A percentile compares a stretch with the other conserved stretches of the same genome.
Evolutionary conservation across 352 stramenopile genomes (phyloP).

Genomic region (Phytophthora pini): DNA sequence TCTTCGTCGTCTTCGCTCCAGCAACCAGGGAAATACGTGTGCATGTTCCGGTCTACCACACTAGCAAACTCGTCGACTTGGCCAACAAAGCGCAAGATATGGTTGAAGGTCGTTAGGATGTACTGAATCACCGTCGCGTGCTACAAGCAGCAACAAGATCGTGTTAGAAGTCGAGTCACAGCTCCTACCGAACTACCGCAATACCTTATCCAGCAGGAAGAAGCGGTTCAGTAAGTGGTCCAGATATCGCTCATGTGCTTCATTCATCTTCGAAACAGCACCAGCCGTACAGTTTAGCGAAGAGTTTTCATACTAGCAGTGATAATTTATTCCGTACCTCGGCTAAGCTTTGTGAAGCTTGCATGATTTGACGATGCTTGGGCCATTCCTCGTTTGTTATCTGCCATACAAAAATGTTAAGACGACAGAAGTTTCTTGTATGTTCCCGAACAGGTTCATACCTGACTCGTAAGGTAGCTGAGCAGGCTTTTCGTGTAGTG

Average conservation of each 20-base stretch:
- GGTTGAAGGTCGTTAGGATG: conserved; percentile 77
- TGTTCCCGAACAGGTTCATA: conserved; percentile 29
- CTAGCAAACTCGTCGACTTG: conserved; percentile 62
- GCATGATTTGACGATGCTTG: conserved; percentile 22
- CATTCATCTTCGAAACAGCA: conserved; percentile 56
- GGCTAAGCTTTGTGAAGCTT: conserved; percentile 31
- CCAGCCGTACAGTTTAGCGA: neutral
- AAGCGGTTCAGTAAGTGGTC: conserved; percentile 70
- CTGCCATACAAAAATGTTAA: conserved; percentile 16
- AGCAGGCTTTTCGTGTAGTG: conserved; percentile 78
- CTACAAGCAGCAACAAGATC: conserved; percentile 27
- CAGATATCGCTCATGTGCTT: conserved; percentile 65
- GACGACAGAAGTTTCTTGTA: conserved; percentile 5
- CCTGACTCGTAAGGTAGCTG: conserved; percentile 74
- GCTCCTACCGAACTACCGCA: neutral
- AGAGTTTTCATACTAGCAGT: neutral
- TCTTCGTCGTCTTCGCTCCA: conserved; percentile 6
- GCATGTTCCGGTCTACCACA: conserved; percentile 53
- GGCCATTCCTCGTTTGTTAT: conserved; percentile 37
- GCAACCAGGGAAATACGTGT: conserved; percentile 38
- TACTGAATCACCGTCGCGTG: conserved; percentile 72
- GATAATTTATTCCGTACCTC: conserved; percentile 25
- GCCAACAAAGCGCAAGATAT: conserved; percentile 68
- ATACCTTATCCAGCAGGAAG: conserved; percentile 78
- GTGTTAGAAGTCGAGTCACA: neutral